Conservation (phyloP, 768 basidiomycete species). For the Leccinum incarnatum region DNA sequence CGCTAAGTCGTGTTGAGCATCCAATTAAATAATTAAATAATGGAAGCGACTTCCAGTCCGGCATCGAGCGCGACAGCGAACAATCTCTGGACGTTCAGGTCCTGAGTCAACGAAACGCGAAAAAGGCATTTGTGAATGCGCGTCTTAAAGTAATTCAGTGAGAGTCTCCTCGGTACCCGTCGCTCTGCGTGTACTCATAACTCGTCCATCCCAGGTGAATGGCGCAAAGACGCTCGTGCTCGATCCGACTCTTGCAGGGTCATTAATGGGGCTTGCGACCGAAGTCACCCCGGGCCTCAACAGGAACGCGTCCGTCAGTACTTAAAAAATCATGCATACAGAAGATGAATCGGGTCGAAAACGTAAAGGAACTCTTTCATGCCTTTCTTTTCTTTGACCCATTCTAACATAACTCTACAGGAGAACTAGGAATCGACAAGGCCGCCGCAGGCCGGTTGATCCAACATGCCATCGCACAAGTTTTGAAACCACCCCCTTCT, state of each 20-base stretch:
- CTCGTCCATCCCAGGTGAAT: conserved; percentile 22
- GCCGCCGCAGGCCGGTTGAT: too few relatives aligned
- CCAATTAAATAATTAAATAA: conserved; percentile 3
- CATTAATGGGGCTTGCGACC: conserved; percentile 82
- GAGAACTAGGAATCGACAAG: too few relatives aligned
- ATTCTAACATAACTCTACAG: too few relatives aligned
- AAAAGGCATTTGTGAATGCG: conserved; percentile 77
- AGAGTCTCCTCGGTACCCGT: conserved; percentile 1
- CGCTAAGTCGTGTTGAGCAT: too few relatives aligned
- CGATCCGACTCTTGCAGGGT: conserved; percentile 82
- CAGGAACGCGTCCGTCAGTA: conserved; percentile 49
- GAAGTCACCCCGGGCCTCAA: conserved; percentile 59
- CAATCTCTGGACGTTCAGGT: conserved; percentile 52
- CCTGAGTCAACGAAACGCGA: too few relatives aligned
- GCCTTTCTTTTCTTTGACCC: too few relatives aligned
- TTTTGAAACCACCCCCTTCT: too few relatives aligned
- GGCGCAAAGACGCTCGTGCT: conserved; percentile 97
- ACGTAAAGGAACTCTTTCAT: too few relatives aligned
- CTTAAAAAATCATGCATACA: too few relatives aligned
- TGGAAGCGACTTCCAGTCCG: conserved; percentile 36
- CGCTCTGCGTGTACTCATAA: conserved; percentile 5
- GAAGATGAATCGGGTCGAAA: too few relatives aligned
- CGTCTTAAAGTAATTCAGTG: conserved; percentile 86
- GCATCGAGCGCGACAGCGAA: conserved; percentile 26
- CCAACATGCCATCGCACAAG: too few relatives aligned